Base-by-base conservation (phyloP, 2,329 filamentous ascomycete genomes). In the Botrytis cinerea region DNA sequence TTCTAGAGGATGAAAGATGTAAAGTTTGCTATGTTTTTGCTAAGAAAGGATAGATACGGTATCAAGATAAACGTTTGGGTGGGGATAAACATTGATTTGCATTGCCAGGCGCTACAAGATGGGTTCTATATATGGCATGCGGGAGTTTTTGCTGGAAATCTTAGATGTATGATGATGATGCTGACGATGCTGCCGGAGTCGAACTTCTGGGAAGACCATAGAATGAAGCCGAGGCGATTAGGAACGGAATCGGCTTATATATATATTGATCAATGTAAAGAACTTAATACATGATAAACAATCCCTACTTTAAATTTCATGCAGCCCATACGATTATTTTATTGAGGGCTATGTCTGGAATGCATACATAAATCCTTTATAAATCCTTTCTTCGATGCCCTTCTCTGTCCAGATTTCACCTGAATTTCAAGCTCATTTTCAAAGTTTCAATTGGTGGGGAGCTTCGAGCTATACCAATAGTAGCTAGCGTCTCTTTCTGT, bases 21-120 rank as follows among this genome's bases (percentile, higher is more conserved):
- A 81, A 82, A 75, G 83, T 88, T 40, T 82, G 83, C 18, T 89
- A 85, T 76, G 77, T 88, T 38, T 84, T 88, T 79, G 84, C 84
- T 40, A 88, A 81, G 74, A 78, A 76, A 43, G 74, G 73, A 46
- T 75, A 74, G 60, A 62, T 5, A 43, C 22, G 66, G 32, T 28
- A 69, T 48, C 46, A 61, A 60, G 6, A 40, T 16, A 4, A 40
- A 40, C 25, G 48, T 20, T 63, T 73, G 61, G 28, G 57, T 71
- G 46, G 48, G 22, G 35, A 43, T 57, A 57, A 57, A 57, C 28
- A 20, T 64, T 28, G 5, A 69, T 69, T n/a, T 72, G 48, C 63
- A 60, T 57, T 68, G 48, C 46, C 60, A 38, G 62, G 71, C 62
- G 71, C 62, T 40, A 45, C 16, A 32, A 22, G 12, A 61, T 40